Evolutionary conservation across 2,329 filamentous ascomycete species (phyloP), one percentile per base, ranked within the genome.

Genomic region (Laburnicola sp.): DNA sequence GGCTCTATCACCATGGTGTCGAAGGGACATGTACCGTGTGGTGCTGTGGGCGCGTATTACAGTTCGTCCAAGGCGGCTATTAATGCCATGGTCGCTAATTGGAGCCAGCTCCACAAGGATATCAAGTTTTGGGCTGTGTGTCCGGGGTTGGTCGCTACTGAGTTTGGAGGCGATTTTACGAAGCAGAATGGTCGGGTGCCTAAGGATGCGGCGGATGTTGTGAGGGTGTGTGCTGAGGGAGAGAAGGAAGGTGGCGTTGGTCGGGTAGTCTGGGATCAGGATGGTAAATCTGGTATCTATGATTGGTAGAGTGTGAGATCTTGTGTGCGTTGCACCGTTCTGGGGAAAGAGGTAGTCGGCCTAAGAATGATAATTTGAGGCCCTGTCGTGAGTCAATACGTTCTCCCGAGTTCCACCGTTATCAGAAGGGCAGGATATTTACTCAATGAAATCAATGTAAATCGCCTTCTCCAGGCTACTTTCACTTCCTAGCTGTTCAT

Each of bases 11-110:
- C 28, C 25, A 44, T 65, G 31, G 45, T 45, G 2, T 51, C 53
- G 21, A 39, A 44, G 1, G 28, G 45, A 4, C 23, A 45, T n/a
- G 49, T 51, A 4, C 54, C 44, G 8, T 31, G 43, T 2, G 41
- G 26, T 2, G 22, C 30, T 0, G 40, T n/a, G 1, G 39, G 34
- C 3, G 37, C 45, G n/a, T 48, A 48, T 5, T 65, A 67, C 41
- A 36, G 53, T 2, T 47, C 48, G 3, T 63, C 57, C 21, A 67
- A 67, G 39, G 60, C 63, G 1, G 62, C 62, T 2, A 42, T 63
- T 16, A 59, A 63, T 40, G 62, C 63, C 56, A 39, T 63, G 68
- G 32, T 50, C 8, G 48, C 43, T 9, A 81, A 65, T 16, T 60
- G 48, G 51, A 36, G 9, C 3, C 41, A 54, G 11, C 37, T 22